Evolutionary conservation across 805 yeast species (phyloP), one percentile per base, ranked within the genome.

Genomic region (Schwanniomyces occidentalis): DNA sequence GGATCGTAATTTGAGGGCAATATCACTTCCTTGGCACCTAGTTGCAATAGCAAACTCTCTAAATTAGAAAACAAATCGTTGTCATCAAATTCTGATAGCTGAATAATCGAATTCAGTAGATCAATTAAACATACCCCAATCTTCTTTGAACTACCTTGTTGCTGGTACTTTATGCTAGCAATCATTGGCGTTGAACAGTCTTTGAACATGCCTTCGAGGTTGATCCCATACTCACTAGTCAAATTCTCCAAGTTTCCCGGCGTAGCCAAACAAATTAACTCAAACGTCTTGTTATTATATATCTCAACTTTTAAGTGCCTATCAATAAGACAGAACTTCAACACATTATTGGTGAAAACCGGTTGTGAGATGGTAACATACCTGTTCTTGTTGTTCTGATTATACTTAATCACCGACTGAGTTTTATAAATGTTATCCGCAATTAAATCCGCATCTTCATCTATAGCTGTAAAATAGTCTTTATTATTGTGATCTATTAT

Each of bases 371-470:
- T 65, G 0, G 96, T 86, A 21, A 86, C 84, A 44, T 85, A 85
- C 20, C 76, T 71, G 36, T 58, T 53, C 24, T 55, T 52, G 13
- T 58, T 47, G 29, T 69, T 65, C 37, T 73, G 71, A 10, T 73
- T 63, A 32, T 74, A 65, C 52, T 91, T 91, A 38, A 91, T 55
- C 7, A 89, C 95, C 16, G 95, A 79, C 26, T 76, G 78, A 0
- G 98, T 88, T 46, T 83, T 85, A 63, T 87, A 91, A 21, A 93
- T 80, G 36, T 73, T 67, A 44, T 89, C 95, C 3, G 97, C 96
- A 18, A 88, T 85, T 37, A 79, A 71, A 27, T 72, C 70, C 4
- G 98, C 96, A 56, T 91, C 96, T 3, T 75, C 77, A 29, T 73
- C 76, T 14, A 88, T 69, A 1, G 78, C 81, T 3, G 85, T 79